A percentile compares a stretch with the other conserved stretches of the same genome.
Evolutionary conservation across 2,329 filamentous ascomycete species (phyloP).

Genomic region (Phyllosticta paracitricarpa): DNA sequence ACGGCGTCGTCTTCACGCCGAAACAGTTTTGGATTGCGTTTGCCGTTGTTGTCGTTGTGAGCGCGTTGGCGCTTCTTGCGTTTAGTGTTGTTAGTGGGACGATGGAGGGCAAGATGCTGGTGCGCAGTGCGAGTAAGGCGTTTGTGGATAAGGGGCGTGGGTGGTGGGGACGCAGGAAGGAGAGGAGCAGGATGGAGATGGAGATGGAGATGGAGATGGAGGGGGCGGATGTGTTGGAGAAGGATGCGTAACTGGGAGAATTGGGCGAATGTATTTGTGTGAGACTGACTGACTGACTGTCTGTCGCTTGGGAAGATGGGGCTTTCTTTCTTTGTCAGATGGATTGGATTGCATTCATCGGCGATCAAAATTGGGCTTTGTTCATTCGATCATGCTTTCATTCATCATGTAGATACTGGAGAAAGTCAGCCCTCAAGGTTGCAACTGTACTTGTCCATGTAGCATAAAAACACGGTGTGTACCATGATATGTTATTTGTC

Average conservation of each 20-base stretch:
- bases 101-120: constrained; percentile 45
- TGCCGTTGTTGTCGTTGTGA: constrained; percentile 50
- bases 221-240: not conserved
- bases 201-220: not conserved
- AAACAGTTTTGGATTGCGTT: constrained; percentile 61
- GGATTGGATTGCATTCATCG: not conserved
- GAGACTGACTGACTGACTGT: too few relatives aligned
- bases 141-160: constrained; percentile 11
- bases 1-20: constrained; percentile 49
- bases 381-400: not conserved
- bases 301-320: too few relatives aligned
- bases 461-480: too few relatives aligned
- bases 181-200: not conserved
- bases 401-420: too few relatives aligned
- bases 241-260: not conserved
- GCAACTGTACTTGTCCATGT: too few relatives aligned
- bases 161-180: not conserved
- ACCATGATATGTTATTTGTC: too few relatives aligned
- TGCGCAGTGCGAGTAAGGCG: constrained; percentile 31
- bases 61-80: constrained; percentile 46
- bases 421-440: not conserved
- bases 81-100: constrained; percentile 50
- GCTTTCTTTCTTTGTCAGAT: not conserved
- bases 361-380: not conserved
- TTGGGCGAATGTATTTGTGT: not conserved